Conservation (phyloP, 805 yeast genomes). For the Zygotorulaspora florentina region DNA sequence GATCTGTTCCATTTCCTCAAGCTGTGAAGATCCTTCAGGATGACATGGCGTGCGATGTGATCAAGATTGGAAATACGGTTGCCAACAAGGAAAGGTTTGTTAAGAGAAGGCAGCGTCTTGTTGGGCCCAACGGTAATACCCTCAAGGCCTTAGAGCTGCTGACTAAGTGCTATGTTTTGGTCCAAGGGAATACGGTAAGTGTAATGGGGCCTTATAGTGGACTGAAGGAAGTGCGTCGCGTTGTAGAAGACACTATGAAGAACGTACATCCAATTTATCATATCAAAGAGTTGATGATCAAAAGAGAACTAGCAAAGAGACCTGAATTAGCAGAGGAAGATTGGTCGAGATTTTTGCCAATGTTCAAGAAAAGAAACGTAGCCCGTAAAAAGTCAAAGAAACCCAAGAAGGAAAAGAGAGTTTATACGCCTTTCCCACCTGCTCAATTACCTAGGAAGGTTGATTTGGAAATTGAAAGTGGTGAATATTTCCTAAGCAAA, state of each 20-base stretch:
- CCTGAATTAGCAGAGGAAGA: slow-evolving; percentile 95
- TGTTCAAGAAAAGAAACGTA: slow-evolving; percentile 92
- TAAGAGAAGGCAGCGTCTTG: slow-evolving; percentile 91
- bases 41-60: slow-evolving; percentile 92
- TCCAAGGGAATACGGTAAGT: slow-evolving; percentile 95
- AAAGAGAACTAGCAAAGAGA: slow-evolving; percentile 87
- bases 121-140: slow-evolving; percentile 97
- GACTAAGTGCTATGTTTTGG: slow-evolving; percentile 93
- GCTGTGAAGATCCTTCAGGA: slow-evolving; percentile 89
- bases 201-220: slow-evolving; percentile 97
- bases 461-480: slow-evolving; percentile 95
- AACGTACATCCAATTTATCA: slow-evolving; percentile 97
- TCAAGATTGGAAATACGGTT: slow-evolving; percentile 87
- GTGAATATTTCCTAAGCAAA: slow-evolving; percentile 93
- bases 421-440: slow-evolving; percentile 99
- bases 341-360: slow-evolving; percentile 95
- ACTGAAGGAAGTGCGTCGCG: slow-evolving; percentile 83
- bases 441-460: slow-evolving; percentile 94
- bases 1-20: slow-evolving; percentile 96
- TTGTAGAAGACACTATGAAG: slow-evolving; percentile 96
- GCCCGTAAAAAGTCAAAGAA: slow-evolving; percentile 85
- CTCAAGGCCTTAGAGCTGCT: slow-evolving; percentile 90
- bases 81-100: slow-evolving; percentile 89
- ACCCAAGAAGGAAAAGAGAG: slow-evolving; percentile 57
- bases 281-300: slow-evolving; percentile 95